Evolutionary conservation across 768 basidiomycete genomes (phyloP).

Genomic region (Tylopilus sp.): DNA sequence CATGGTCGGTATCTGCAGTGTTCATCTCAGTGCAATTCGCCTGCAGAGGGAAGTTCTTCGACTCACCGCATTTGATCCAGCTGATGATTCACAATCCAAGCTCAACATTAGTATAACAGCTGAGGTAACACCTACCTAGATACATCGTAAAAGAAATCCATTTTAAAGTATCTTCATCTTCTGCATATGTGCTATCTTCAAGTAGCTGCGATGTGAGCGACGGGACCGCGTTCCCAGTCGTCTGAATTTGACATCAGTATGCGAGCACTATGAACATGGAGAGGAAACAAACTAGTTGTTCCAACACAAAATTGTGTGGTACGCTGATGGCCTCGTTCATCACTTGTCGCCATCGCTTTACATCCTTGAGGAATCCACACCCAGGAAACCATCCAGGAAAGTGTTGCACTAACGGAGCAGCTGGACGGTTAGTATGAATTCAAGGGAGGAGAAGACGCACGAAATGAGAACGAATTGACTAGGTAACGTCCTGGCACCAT

Average conservation of each 20-base stretch:
- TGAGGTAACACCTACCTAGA: too few species aligned
- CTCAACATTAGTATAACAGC: too few species aligned
- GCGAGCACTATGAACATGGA: neutral
- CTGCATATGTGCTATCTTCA: neutral
- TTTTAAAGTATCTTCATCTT: neutral
- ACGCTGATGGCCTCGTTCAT: neutral
- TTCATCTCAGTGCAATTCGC: too few species aligned
- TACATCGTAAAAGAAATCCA: too few species aligned
- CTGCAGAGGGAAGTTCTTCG: too few species aligned
- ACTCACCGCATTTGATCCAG: too few species aligned
- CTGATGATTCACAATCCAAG: too few species aligned
- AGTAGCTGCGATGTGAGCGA: neutral
- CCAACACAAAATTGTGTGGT: neutral
- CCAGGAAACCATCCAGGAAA: neutral
- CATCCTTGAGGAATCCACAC: too few species aligned
- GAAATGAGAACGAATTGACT: neutral
- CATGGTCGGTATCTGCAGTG: too few species aligned
- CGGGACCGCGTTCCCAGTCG: neutral
- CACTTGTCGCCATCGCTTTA: neutral
- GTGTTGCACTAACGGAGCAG: neutral
- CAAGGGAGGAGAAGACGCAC: neutral
- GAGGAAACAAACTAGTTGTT: neutral
- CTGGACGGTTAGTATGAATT: neutral
- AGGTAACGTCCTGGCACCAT: neutral
- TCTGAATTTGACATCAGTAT: neutral